phyloP scores from a whole-genome alignment of 805 yeast genomes.

The Kuraishia molischiana region DNA sequence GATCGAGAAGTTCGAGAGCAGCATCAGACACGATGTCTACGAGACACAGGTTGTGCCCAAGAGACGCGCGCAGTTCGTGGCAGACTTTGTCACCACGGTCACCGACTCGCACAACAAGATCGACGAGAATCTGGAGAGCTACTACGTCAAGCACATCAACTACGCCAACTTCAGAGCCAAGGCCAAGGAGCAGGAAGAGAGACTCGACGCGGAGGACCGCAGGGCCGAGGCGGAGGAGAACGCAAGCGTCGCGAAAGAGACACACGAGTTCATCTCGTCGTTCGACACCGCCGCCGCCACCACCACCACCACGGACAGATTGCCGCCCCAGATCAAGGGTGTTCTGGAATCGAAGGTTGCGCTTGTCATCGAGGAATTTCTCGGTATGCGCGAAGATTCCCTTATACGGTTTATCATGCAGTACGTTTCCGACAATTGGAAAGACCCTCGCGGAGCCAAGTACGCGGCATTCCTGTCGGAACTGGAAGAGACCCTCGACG shows the following conservation, averaged over 20 bases:
- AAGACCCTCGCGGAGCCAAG: slow-evolving; percentile 16
- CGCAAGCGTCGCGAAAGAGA: slow-evolving; percentile 6
- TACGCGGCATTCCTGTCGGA: slow-evolving; percentile 30
- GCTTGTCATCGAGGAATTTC: slow-evolving; percentile 36
- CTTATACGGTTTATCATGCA: slow-evolving; percentile 32
- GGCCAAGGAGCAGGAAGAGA: slow-evolving; percentile 30
- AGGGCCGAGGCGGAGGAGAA: slow-evolving; percentile 21
- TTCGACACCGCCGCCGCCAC: slow-evolving; percentile 6
- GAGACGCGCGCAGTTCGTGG: slow-evolving; percentile 15
- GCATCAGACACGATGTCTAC: slow-evolving; percentile 18
- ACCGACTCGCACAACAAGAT: slow-evolving; percentile 17
- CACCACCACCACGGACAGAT: slow-evolving; percentile 5
- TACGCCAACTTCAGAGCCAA: slow-evolving; percentile 29
- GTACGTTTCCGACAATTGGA: slow-evolving; percentile 24
- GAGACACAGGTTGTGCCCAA: slow-evolving; percentile 8
- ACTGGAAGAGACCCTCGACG: slow-evolving; percentile 37
- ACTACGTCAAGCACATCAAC: slow-evolving; percentile 31
- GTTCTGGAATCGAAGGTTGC: slow-evolving; percentile 26
- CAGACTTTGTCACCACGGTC: slow-evolving; percentile 17
- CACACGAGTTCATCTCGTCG: slow-evolving; percentile 9
- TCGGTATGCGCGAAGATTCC: slow-evolving; percentile 45
- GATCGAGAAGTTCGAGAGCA: slow-evolving; percentile 21
- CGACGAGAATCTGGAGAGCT: slow-evolving; percentile 19
- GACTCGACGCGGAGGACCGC: slow-evolving; percentile 28
- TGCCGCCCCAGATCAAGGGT: slow-evolving; percentile 10